Evolutionary conservation across 1,284 basidiomycete species (phyloP).

Genomic region (Fomitopsis schrenkii): DNA sequence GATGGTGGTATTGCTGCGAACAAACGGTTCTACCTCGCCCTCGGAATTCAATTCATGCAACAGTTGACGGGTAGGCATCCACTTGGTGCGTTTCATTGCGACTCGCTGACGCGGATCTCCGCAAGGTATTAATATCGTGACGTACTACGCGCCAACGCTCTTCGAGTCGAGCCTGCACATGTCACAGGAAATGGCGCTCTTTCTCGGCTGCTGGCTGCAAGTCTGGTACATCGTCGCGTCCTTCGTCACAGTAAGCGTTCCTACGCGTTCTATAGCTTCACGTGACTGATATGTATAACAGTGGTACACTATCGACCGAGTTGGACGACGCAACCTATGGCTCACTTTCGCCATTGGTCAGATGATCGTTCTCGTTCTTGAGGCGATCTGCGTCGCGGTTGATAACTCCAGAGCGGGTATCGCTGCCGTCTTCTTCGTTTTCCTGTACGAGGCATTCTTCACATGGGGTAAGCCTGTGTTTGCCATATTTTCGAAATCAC

Average conservation of each 20-base stretch:
- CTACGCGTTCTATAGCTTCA: slow-evolving; percentile 3
- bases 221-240: slow-evolving; percentile 20
- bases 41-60: slow-evolving; percentile 14
- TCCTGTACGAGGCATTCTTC: slow-evolving; percentile 9
- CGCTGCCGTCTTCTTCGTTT: slow-evolving; percentile 11
- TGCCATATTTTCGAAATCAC: background rate
- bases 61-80: slow-evolving; percentile 8
- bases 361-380: slow-evolving; percentile 4
- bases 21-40: slow-evolving; percentile 10
- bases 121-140: slow-evolving; percentile 11
- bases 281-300: slow-evolving; percentile 28
- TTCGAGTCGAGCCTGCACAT: slow-evolving; percentile 9
- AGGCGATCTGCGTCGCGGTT: slow-evolving; percentile 8
- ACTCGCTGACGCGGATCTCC: background rate
- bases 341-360: slow-evolving; percentile 9
- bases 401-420: slow-evolving; percentile 2
- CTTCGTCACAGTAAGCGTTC: slow-evolving; percentile 10
- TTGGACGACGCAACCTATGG: slow-evolving; percentile 10
- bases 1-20: slow-evolving; percentile 7
- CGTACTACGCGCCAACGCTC: slow-evolving; percentile 11
- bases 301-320: slow-evolving; percentile 12
- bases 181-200: slow-evolving; percentile 9
- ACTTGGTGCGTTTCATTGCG: background rate
- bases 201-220: slow-evolving; percentile 11
- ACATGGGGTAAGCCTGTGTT: slow-evolving; percentile 6